Evolutionary conservation across 2,329 filamentous ascomycete species (phyloP), one percentile per base, ranked within the genome.

Genomic region (Fusarium lateritium): DNA sequence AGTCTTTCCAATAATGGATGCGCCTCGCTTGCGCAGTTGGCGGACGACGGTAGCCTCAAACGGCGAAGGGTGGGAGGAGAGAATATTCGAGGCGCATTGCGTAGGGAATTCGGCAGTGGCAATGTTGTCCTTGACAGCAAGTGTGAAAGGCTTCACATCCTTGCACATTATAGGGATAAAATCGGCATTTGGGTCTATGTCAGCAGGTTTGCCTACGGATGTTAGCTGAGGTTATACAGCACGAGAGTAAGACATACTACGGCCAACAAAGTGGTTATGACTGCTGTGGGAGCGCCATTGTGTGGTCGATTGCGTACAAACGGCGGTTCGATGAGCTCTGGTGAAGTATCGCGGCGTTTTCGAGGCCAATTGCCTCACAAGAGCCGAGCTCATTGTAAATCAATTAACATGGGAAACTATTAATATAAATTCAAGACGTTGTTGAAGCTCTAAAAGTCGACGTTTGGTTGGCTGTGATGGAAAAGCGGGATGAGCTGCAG

Each of bases 11-110:
- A 90, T 84, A 3, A 95, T 78, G 7, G 86, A 78, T 7, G 88
- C 89, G 42, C 91, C 92, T 7, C 86, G 84, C 28, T 82, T 77
- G 57, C 87, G 86, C 34, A 98, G 84, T 72, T 90, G 87, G 52
- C 85, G 81, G 34, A 97, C 89, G 19, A 98, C 90, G 10, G 93
- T 95, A 19, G 95, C 94, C 76, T 94, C 89, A 79, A 92, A 95
- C 6, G 94, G 93, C 64, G 92, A 94, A 36, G 79, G 82, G 79
- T 94, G 93, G 65, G 83, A 83, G n/a, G 84, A 77, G 40, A 98
- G 87, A 56, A 94, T 92, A 21, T 82, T 82, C 4, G 95, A 98
- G 67, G 89, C 93, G 79, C 94, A 97, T 80, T 94, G 97, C 24
- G 94, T 97, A 2, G 87, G 86, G n/a, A 88, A 79, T 34, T 85